These are phyloP conservation scores for Globisporangium carolinianum DNA, from an alignment of 352 stramenopile species.

Conservation along the genomic window DNA sequence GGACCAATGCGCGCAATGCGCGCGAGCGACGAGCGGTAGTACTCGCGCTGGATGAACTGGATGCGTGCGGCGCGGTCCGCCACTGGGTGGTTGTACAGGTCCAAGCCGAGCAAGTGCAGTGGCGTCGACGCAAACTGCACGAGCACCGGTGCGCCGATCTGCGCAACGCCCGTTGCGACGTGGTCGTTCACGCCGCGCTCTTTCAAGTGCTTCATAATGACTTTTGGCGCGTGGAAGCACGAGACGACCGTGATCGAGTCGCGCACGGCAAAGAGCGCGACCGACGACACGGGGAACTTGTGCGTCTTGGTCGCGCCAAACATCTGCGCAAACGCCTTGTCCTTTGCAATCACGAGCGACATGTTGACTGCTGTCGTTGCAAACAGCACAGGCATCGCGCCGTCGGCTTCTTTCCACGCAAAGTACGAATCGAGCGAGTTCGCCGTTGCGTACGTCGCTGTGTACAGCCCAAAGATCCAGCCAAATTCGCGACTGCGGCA, in stretches of 20 bases:
- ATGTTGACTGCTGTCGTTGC: too few relatives aligned
- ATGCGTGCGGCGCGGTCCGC: constrained; percentile 26
- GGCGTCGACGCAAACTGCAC: constrained; percentile 89
- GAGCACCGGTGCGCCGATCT: constrained; percentile 73
- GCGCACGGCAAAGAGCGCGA: constrained; percentile 79
- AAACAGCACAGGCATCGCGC: too few relatives aligned
- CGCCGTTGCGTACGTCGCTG: too few relatives aligned
- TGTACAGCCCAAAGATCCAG: too few relatives aligned
- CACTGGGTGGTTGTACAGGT: constrained; percentile 85
- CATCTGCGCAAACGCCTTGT: constrained; percentile 50
- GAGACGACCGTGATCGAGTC: constrained; percentile 82
- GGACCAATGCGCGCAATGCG: constrained; percentile 83
- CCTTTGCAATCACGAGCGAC: constrained; percentile 70
- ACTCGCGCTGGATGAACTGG: constrained; percentile 73
- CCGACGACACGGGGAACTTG: constrained; percentile 68
- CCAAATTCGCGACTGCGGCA: too few relatives aligned
- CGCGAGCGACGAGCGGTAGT: constrained; percentile 75
- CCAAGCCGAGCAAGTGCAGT: constrained; percentile 81
- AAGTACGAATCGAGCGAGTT: too few relatives aligned
- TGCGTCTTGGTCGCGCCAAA: constrained; percentile 47
- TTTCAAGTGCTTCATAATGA: constrained; percentile 60
- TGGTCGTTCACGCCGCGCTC: constrained; percentile 38
- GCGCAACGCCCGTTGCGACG: constrained; percentile 44
- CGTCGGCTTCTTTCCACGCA: too few relatives aligned
- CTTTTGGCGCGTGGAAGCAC: constrained; percentile 82